phyloP scores from a whole-genome alignment of 2,329 filamentous ascomycete genomes.

The Talaromyces sp. region DNA sequence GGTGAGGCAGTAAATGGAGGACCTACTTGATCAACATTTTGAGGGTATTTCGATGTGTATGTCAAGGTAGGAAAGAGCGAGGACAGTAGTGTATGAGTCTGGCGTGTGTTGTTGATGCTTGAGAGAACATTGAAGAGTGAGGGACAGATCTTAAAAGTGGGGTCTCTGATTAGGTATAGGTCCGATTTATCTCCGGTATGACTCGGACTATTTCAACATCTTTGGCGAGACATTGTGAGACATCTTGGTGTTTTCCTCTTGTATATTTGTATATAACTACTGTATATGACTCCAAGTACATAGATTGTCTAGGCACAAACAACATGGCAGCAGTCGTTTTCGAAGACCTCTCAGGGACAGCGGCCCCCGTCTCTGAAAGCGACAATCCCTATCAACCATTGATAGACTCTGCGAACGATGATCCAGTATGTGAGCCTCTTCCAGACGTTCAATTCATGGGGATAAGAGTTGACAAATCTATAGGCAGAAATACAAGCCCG shows the following conservation, averaged over 20 bases:
- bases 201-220: background rate
- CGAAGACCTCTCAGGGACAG: constrained; percentile 38
- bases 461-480: constrained; percentile 10
- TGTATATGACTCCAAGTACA: background rate
- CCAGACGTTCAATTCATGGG: background rate
- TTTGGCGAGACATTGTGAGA: background rate
- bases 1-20: background rate
- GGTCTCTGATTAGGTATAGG: background rate
- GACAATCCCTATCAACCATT: constrained; percentile 76
- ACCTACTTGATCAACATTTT: constrained; percentile 55
- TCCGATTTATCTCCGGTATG: background rate
- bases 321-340: constrained; percentile 31
- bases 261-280: background rate
- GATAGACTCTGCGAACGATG: constrained; percentile 64
- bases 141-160: background rate
- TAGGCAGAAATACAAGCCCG: constrained; percentile 62
- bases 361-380: constrained; percentile 29
- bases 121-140: background rate
- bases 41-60: constrained; percentile 2
- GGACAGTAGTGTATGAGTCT: background rate
- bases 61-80: background rate
- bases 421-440: constrained; percentile 56
- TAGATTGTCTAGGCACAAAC: background rate
- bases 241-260: background rate
- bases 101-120: background rate